These are phyloP conservation scores for Venturia aucupariae DNA, from an alignment of 2,329 filamentous ascomycete species.

Conservation along the genomic window DNA sequence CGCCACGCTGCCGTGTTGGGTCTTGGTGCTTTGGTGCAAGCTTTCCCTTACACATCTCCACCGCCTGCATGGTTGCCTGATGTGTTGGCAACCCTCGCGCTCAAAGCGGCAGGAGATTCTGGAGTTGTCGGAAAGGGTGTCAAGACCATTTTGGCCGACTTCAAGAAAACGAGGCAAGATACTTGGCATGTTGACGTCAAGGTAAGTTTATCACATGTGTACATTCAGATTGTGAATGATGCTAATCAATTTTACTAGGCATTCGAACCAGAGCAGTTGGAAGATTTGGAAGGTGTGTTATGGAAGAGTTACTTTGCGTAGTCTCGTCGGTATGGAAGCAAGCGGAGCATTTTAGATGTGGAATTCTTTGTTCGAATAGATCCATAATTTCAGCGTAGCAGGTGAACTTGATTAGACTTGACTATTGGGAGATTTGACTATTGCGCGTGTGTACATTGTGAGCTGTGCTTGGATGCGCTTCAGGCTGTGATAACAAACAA, in stretches of 20 bases:
- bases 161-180: conserved; percentile 99
- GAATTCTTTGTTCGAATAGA: neutral
- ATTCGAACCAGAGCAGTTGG: conserved; percentile 85
- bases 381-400: neutral
- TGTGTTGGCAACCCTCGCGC: conserved; percentile 74
- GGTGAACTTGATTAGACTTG: neutral
- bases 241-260: conserved; percentile 36
- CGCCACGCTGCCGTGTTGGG: conserved; percentile 89
- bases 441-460: too few relatives aligned
- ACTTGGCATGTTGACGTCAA: conserved; percentile 98
- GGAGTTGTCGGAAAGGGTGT: conserved; percentile 93
- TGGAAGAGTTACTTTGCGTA: conserved; percentile 99
- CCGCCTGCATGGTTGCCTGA: conserved; percentile 92
- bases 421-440: too few relatives aligned
- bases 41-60: conserved; percentile 91
- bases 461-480: too few relatives aligned
- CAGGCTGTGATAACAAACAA: too few relatives aligned
- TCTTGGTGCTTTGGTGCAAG: conserved; percentile 81
- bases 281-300: conserved; percentile 88
- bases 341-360: neutral
- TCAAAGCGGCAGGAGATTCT: conserved; percentile 75
- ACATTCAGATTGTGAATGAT: conserved; percentile 14
- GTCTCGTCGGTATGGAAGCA: neutral
- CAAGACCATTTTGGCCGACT: conserved; percentile 87
- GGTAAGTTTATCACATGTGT: conserved; percentile 45